These are phyloP conservation scores for Penicillium paxilli DNA, from an alignment of 495 filamentous ascomycete genomes.

Conservation along the genomic window DNA sequence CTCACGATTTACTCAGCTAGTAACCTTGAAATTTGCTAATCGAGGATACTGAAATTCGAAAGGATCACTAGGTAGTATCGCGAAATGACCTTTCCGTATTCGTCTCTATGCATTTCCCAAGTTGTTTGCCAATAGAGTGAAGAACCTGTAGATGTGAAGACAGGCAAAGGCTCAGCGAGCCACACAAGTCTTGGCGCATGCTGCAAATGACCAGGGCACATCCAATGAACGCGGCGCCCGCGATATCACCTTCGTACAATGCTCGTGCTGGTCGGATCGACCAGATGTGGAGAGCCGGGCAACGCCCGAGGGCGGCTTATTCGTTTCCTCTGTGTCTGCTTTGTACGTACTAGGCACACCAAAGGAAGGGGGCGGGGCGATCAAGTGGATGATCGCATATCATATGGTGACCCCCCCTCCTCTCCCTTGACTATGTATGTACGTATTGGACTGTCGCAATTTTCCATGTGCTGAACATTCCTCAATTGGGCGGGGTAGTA, in stretches of 20 bases:
- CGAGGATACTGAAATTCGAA: no score
- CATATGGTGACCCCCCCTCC: conserved; percentile 13
- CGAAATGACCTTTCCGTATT: not conserved
- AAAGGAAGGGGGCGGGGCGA: conserved; percentile 5
- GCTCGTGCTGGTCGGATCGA: conserved; percentile 21
- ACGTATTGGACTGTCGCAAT: not conserved
- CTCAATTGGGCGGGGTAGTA: conserved; percentile 2
- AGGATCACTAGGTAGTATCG: not conserved
- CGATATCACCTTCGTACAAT: conserved; percentile 18
- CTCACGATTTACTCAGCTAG: no score
- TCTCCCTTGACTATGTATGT: conserved; percentile 6
- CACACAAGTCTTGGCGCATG: conserved; percentile 21
- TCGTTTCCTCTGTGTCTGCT: not conserved
- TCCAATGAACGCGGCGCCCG: conserved; percentile 19
- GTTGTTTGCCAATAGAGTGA: conserved; percentile 12
- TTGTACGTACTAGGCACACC: conserved; percentile 1
- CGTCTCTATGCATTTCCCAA: not conserved
- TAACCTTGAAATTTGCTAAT: no score
- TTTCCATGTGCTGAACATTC: conserved; percentile 19
- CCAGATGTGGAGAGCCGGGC: conserved; percentile 11
- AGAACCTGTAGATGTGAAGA: not conserved
- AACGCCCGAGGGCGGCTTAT: conserved; percentile 12
- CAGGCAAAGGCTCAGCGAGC: conserved; percentile 18
- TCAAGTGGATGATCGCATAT: conserved; percentile 9
- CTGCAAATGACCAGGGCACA: conserved; percentile 20